Percentiles rank a stretch among this genome's conserved stretches.
Evolutionary conservation across 441 rosid species (phyloP).

Genomic region (Croton setiger): DNA sequence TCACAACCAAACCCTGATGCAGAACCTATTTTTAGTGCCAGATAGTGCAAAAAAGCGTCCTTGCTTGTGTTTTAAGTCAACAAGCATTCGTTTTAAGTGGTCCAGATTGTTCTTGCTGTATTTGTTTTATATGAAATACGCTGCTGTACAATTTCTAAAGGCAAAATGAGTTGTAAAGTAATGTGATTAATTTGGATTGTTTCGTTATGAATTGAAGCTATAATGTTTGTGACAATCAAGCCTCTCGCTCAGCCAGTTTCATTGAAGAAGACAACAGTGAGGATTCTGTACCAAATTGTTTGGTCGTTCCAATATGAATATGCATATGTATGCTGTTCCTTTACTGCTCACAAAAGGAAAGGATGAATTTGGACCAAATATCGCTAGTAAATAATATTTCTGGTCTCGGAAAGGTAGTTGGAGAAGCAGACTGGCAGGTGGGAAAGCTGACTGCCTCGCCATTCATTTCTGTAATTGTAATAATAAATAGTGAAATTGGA

Average conservation of each 20-base stretch:
- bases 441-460: no score
- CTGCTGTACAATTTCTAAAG: neutral
- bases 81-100: neutral
- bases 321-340: neutral
- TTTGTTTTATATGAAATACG: neutral
- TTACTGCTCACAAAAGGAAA: neutral
- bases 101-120: neutral
- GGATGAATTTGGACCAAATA: no score
- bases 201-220: neutral
- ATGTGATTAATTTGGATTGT: neutral
- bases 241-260: neutral
- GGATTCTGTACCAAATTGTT: neutral
- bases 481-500: no score
- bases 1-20: conserved; percentile 62
- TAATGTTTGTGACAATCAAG: neutral
- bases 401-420: no score
- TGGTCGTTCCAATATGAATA: no score
- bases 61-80: neutral
- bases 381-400: no score
- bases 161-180: neutral
- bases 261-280: neutral
- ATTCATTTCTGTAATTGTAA: no score
- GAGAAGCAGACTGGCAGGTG: no score
- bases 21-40: conserved; percentile 73
- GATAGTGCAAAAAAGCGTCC: conserved; percentile 31